A percentile compares a stretch with the other conserved stretches of the same genome.
Conservation (phyloP, 2,329 filamentous ascomycete genomes). For the Polytolypa hystricis region DNA sequence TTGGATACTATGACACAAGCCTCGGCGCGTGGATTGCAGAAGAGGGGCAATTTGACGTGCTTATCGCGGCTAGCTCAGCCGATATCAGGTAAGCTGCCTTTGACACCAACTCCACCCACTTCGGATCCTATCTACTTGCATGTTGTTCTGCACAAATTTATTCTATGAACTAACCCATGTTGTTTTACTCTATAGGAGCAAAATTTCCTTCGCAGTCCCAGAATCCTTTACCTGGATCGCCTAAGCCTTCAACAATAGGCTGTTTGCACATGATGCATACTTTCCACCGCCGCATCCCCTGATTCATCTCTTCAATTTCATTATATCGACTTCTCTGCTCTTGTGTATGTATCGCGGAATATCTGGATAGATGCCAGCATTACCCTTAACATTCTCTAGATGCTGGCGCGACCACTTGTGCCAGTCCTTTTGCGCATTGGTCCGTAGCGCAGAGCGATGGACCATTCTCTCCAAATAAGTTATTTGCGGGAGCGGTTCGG, state of each 20-base stretch:
- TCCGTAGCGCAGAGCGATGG: no score
- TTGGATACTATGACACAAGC: constrained; percentile 52
- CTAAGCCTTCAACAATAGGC: constrained; percentile 19
- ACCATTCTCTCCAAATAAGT: no score
- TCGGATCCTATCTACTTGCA: background rate
- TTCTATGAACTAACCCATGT: constrained; percentile 16
- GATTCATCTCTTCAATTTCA: background rate
- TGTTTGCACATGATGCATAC: background rate
- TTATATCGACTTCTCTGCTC: constrained; percentile 1
- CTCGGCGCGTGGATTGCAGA: constrained; percentile 54
- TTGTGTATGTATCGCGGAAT: no score
- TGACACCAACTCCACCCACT: background rate
- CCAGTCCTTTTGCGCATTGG: no score
- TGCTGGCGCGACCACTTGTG: background rate
- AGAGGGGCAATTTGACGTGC: constrained; percentile 49
- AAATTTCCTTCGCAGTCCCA: constrained; percentile 46
- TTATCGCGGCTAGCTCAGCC: constrained; percentile 50
- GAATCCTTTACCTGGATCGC: constrained; percentile 58
- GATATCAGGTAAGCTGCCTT: constrained; percentile 48
- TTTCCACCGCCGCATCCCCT: background rate
- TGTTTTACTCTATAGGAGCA: constrained; percentile 29
- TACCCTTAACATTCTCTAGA: background rate
- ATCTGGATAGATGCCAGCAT: background rate
- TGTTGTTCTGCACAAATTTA: background rate
- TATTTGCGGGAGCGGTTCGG: no score